Base-by-base conservation (phyloP, 1,139 yeast genomes). In the Ogataea hybrid region DNA sequence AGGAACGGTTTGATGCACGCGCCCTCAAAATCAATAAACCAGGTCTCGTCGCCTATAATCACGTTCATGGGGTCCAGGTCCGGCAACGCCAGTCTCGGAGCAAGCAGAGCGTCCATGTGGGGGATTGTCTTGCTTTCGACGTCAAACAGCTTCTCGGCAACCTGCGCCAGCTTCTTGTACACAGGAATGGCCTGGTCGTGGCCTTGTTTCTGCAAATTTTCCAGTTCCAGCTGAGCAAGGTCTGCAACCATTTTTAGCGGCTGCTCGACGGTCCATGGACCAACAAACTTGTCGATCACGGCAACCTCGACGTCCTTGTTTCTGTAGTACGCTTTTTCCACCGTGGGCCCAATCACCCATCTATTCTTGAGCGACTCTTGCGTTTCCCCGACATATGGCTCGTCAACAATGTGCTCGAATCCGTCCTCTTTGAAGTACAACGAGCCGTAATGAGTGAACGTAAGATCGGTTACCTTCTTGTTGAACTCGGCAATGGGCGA, bases 41-140 rank as follows among this genome's bases (percentile, higher is more conserved):
- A 73, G 8, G 73, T 70, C 15, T 60, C 61, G 12, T 67, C 68
- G 14, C 68, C 70, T 18, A 75, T 64, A 32, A 90, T 70, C 15
- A 87, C 86, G 60, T 92, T 92, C 75, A 89, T 72, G 23, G 98
- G 97, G 62, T 88, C 95, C 54, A 92, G 69, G 61, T 92, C 97
- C 6, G 96, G 94, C 49, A 81, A 74, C 51, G 68, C 78, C 42
- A 92, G 67, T 56, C 92, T 77, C 46, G 96, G 94, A 45, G 80
- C 74, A 58, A 85, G 75, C 39, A 89, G 67, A 43, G 79, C 80
- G 8, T 68, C 71, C 41, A 74, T 70, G 53, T 83, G 80, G 42
- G 80, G 83, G 41, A 60, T 50, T 2, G 66, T 64, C 10, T 81
- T 70, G n/a, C 54, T 39, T 17, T 65, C 53, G 11, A 74, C 62